Evolutionary conservation across 306 rosid genomes (phyloP).

Genomic region (Oemleria cerasiformis): DNA sequence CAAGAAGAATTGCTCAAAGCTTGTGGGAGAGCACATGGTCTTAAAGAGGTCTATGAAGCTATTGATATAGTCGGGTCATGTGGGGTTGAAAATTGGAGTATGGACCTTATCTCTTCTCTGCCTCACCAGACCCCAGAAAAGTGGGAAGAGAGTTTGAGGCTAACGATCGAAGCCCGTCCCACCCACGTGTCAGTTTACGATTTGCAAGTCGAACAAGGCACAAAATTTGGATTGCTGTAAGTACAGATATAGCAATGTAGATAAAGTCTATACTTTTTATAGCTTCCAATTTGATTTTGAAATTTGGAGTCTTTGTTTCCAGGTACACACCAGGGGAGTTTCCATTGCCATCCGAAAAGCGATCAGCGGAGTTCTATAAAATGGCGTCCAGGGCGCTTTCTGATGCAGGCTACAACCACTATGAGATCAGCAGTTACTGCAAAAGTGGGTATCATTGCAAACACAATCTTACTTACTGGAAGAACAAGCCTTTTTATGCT

Average conservation of each 20-base stretch:
- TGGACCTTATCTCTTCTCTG: slow-evolving; percentile 86
- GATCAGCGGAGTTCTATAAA: slow-evolving; percentile 75
- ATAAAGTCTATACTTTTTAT: neutral
- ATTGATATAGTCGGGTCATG: slow-evolving; percentile 57
- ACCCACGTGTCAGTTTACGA: slow-evolving; percentile 87
- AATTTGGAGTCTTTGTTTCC: slow-evolving; percentile 19
- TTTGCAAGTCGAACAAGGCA: slow-evolving; percentile 84
- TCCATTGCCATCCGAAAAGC: slow-evolving; percentile 83
- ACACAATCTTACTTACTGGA: slow-evolving; percentile 87
- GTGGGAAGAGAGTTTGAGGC: slow-evolving; percentile 87
- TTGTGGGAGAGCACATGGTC: slow-evolving; percentile 91
- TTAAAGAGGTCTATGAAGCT: slow-evolving; percentile 76
- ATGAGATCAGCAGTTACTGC: slow-evolving; percentile 92
- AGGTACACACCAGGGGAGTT: slow-evolving; percentile 87
- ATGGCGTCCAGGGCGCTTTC: slow-evolving; percentile 69
- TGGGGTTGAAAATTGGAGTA: slow-evolving; percentile 84
- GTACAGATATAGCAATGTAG: slow-evolving; percentile 14
- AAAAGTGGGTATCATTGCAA: slow-evolving; percentile 78
- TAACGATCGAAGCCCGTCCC: slow-evolving; percentile 62
- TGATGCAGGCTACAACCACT: slow-evolving; percentile 64
- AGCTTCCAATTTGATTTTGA: slow-evolving; percentile 26
- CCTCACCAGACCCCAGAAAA: slow-evolving; percentile 74
- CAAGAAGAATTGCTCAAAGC: slow-evolving; percentile 70
- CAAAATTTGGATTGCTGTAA: slow-evolving; percentile 79
- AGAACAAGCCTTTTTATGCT: slow-evolving; percentile 78